Percentiles rank a stretch among this genome's conserved stretches.
phyloP scores from a whole-genome alignment of 768 basidiomycete genomes.

The Boletus rubescentipes region DNA sequence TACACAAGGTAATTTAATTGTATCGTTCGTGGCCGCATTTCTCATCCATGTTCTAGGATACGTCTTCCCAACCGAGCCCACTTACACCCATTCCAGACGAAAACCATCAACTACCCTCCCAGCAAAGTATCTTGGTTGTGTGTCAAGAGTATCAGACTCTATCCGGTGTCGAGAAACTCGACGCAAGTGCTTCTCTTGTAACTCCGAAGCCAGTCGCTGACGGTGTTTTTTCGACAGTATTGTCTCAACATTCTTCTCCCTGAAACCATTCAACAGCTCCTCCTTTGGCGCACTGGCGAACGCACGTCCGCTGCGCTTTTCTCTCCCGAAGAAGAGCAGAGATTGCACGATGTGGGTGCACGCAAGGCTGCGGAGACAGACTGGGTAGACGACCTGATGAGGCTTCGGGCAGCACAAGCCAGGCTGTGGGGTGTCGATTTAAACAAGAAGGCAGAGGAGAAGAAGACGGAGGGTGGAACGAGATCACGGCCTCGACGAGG shows the following conservation, averaged over 20 bases:
- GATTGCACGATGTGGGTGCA: constrained; percentile 49
- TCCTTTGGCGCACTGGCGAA: constrained; percentile 68
- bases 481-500: constrained; percentile 28
- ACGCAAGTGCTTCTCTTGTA: constrained; percentile 35
- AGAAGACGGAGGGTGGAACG: constrained; percentile 30
- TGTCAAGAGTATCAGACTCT: constrained; percentile 46
- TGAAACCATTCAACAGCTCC: constrained; percentile 67
- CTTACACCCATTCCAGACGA: constrained; percentile 21
- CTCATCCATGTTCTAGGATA: constrained; percentile 15
- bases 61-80: constrained; percentile 19
- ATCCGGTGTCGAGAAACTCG: constrained; percentile 48
- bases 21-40: neutral
- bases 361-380: constrained; percentile 53
- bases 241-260: constrained; percentile 70
- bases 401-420: constrained; percentile 36
- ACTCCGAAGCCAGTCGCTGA: neutral
- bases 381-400: constrained; percentile 66
- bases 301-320: constrained; percentile 53
- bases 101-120: neutral
- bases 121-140: constrained; percentile 27
- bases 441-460: constrained; percentile 29
- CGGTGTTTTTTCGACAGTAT: constrained; percentile 44
- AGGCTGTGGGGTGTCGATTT: constrained; percentile 37
- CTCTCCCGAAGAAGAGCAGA: constrained; percentile 51
- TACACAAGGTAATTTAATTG: constrained; percentile 13